Evolutionary conservation across 768 basidiomycete genomes (phyloP).

Genomic region (Leucocoprinus leucothites): DNA sequence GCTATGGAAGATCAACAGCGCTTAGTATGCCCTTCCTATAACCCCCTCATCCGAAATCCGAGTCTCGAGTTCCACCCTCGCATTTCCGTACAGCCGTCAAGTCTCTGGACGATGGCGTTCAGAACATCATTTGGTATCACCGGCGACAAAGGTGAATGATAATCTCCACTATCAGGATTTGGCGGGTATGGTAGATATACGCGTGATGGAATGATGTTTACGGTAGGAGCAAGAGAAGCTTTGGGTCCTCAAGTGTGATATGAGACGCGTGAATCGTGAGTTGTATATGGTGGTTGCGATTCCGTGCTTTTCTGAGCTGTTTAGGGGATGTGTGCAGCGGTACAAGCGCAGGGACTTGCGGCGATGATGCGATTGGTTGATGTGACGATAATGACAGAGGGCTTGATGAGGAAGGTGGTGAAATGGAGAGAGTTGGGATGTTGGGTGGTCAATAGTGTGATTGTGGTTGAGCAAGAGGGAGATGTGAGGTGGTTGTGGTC

Average conservation of each 20-base stretch:
- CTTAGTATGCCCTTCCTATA: slow-evolving; percentile 68
- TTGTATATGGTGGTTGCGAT: slow-evolving; percentile 61
- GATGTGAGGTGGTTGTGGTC: too few relatives aligned
- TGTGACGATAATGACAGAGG: background rate
- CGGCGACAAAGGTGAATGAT: background rate
- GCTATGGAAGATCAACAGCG: slow-evolving; percentile 58
- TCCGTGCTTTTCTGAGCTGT: slow-evolving; percentile 39
- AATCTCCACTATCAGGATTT: too few relatives aligned
- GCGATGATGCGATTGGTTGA: background rate
- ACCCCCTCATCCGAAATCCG: slow-evolving; percentile 71
- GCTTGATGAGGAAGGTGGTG: background rate
- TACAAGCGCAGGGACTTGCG: background rate
- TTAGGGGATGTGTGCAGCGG: slow-evolving; percentile 40
- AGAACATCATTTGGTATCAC: slow-evolving; percentile 35
- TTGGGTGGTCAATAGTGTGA: too few relatives aligned
- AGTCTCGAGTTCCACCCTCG: slow-evolving; percentile 81
- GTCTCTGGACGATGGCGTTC: slow-evolving; percentile 50
- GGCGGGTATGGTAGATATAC: background rate
- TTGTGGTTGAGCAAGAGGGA: background rate
- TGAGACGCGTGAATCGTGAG: slow-evolving; percentile 69
- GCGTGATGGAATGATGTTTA: slow-evolving; percentile 10
- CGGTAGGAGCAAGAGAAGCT: slow-evolving; percentile 23
- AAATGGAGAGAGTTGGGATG: background rate
- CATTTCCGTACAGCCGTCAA: slow-evolving; percentile 75
- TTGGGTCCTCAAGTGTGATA: slow-evolving; percentile 56